Base-by-base conservation (phyloP, 352 stramenopile species). In the Pythium oligandrum region DNA sequence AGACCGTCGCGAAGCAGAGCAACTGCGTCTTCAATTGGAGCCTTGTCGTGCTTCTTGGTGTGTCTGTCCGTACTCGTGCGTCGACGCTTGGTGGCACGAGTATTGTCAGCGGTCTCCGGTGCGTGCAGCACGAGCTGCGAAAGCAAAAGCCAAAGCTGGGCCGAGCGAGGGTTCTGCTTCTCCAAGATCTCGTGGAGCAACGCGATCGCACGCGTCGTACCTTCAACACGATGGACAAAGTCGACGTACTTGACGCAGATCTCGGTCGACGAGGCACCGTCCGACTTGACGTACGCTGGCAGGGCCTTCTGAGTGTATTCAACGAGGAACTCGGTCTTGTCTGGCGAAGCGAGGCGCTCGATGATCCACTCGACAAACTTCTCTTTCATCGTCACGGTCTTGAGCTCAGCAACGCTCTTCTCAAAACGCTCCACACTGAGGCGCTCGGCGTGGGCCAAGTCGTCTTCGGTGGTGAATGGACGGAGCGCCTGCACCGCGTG, bases 311-410 rank as follows among this genome's bases (percentile, higher is more conserved):
- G 53, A 0, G 81, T 71, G 53, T 85, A 87, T 30, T 77, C 66
- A 10, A 87, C 66, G 34, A 88, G 61, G 48, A 68, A 82, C 8
- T 51, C 34, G 3, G 64, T 82, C 58, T 78, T 70, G 39, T 57
- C 62, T 3, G 55, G 42, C 4, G 70, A 79, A 3, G 72, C 64
- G 30, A 88, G 57, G 6, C 77, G 82, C 42, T 59, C 64, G 12
- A 88, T 65, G 12, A 91, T 59, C 81, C 78, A 91, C 40, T 78
- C 68, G 7, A 69, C 76, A 43, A 89, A 87, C 38, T 74, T 66
- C 48, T 89, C 75, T 53, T 78, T 77, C 58, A 88, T 89, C 6
- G 48, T 59, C 3, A 75, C 43, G 1, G 68, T 85, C 37, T 64
- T 30, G 11, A 90, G 55, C 47, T 72, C 40, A 8, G 48, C 33